Evolutionary conservation across 352 stramenopile genomes (phyloP).

Genomic region (Saprolegnia diclina): DNA sequence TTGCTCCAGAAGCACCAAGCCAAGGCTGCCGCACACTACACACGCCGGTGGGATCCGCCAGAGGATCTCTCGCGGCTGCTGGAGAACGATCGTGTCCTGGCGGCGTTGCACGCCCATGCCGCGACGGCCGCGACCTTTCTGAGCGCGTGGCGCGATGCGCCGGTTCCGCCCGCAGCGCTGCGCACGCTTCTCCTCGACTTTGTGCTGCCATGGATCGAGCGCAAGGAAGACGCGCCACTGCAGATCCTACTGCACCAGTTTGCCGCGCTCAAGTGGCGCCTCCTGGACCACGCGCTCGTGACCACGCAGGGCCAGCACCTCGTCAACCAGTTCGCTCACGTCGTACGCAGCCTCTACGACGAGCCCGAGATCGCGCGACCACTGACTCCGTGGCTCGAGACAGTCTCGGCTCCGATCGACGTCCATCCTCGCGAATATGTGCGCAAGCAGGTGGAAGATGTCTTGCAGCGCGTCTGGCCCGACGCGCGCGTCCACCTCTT

Average conservation of each 20-base stretch:
- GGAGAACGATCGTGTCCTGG: background rate
- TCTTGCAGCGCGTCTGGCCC: slow-evolving; percentile 54
- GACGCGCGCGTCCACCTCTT: slow-evolving; percentile 61
- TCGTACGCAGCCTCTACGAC: background rate
- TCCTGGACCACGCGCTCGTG: slow-evolving; percentile 17
- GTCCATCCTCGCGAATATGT: slow-evolving; percentile 29
- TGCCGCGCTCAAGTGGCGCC: slow-evolving; percentile 13
- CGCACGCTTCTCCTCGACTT: background rate
- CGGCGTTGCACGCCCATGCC: background rate
- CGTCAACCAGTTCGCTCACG: slow-evolving; percentile 14
- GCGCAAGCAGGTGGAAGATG: slow-evolving; percentile 35
- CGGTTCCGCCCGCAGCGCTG: background rate
- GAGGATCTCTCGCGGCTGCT: background rate
- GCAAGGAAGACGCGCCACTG: slow-evolving; percentile 10
- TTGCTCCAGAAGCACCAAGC: slow-evolving; percentile 18
- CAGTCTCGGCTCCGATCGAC: background rate
- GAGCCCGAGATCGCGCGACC: background rate
- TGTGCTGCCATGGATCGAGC: slow-evolving; percentile 11
- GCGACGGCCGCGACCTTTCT: slow-evolving; percentile 14
- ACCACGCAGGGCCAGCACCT: slow-evolving; percentile 16
- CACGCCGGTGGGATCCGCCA: slow-evolving; percentile 3
- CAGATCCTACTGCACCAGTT: slow-evolving; percentile 18
- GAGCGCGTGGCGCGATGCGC: background rate
- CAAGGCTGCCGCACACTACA: slow-evolving; percentile 10
- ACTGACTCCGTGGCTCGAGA: background rate